phyloP scores from a whole-genome alignment of 805 yeast genomes.

The Aciculoconidium aculeatum region DNA sequence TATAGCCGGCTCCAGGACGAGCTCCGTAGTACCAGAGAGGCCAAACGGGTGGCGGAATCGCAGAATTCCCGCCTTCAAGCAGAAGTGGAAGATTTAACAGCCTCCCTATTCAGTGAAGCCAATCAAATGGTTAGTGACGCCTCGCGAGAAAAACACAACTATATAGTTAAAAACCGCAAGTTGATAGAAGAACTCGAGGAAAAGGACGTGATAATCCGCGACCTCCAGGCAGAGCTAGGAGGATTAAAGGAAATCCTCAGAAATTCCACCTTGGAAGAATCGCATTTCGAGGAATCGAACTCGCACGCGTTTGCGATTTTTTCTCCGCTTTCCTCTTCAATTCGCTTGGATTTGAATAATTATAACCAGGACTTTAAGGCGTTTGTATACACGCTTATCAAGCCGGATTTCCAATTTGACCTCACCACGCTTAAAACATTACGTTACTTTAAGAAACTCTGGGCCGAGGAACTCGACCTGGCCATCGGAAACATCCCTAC shows the following conservation, averaged over 20 bases:
- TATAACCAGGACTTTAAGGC: constrained; percentile 40
- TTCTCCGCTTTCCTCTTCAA: constrained; percentile 29
- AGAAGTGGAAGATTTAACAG: constrained; percentile 77
- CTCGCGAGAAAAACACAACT: constrained; percentile 56
- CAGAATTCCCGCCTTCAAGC: constrained; percentile 56
- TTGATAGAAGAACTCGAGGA: constrained; percentile 53
- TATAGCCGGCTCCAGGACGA: constrained; percentile 24
- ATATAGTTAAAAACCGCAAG: constrained; percentile 53
- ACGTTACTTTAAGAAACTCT: constrained; percentile 56
- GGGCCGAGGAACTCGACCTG: constrained; percentile 71
- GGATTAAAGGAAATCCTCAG: constrained; percentile 61
- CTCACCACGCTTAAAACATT: constrained; percentile 41
- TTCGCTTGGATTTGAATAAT: constrained; percentile 40
- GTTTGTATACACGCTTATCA: constrained; percentile 29
- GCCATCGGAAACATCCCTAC: constrained; percentile 27
- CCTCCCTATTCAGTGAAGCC: constrained; percentile 76
- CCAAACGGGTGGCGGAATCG: constrained; percentile 46
- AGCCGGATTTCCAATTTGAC: constrained; percentile 31
- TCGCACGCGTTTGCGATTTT: constrained; percentile 13
- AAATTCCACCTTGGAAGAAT: too few species aligned
- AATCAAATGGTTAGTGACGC: constrained; percentile 81
- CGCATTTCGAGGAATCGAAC: too few species aligned
- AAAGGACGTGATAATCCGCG: constrained; percentile 60
- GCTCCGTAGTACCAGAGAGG: constrained; percentile 18
- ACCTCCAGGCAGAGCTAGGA: constrained; percentile 59